Evolutionary conservation across 73 alveolate genomes (phyloP), one percentile per base, ranked within the genome.

Genomic region (Stentor roeselii): DNA sequence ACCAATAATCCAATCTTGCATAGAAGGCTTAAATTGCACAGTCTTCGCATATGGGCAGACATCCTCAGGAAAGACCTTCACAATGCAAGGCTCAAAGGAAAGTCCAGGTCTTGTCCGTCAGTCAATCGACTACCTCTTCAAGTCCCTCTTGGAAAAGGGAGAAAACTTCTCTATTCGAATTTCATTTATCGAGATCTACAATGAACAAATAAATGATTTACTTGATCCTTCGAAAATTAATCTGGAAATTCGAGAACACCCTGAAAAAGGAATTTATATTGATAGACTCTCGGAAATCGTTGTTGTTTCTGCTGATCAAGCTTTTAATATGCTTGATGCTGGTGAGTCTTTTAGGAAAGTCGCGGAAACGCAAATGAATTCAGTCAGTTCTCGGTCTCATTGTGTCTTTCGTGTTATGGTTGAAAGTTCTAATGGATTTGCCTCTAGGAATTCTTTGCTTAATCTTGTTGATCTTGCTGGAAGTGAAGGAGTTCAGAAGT

Each of bases 391-490:
- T 36, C 89, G 99, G 67, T 95, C 99, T 3, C 99, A 96, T 87
- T 95, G 99, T 2, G 93, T 96, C 32, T 96, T 95, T 85, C 90
- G 93, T 80, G 32, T 75, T 40, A 37, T 37, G 82, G 59, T 61
- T 14, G 58, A 34, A n/a, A 35, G 40, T 87, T 90, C 85, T 59
- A 34, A 89, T 60, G 94, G 82, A 35, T 75, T 38, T 3, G 86
- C 61, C 42, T 36, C 60, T 32, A 15, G n/a, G 30, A 35, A n/a
- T 37, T 76, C 59, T 39, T 36, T 40, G 50, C 40, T 90, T 88
- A 95, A 95, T 83, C 86, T 96, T 42, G 99, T 96, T 39, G 99
- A 96, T 89, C 82, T 96, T 32, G 99, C 99, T 1, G 99, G 99
- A 31, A 86, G 96, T 60, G 99, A 96, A 75, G 82, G 98, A 67